Evolutionary conservation across 441 rosid genomes (phyloP).

Genomic region (Pelargonium australe): DNA sequence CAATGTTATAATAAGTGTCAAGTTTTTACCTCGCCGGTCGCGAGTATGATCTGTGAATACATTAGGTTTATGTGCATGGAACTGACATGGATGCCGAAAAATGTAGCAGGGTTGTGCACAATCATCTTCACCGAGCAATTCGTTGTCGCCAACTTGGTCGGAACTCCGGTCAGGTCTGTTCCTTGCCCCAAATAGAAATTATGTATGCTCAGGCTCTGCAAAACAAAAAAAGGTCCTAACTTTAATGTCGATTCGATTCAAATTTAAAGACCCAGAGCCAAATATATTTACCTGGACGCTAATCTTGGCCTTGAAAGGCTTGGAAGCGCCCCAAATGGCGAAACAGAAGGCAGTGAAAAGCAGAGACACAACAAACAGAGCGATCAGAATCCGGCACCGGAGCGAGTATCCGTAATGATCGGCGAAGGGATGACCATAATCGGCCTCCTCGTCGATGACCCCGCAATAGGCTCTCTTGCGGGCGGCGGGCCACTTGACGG

Average conservation of each 20-base stretch:
- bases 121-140: slow-evolving; percentile 38
- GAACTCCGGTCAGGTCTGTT: slow-evolving; percentile 46
- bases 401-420: slow-evolving; percentile 11
- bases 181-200: slow-evolving; percentile 47
- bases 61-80: slow-evolving; percentile 33
- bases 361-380: slow-evolving; percentile 22
- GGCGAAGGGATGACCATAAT: slow-evolving; percentile 20
- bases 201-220: slow-evolving; percentile 40
- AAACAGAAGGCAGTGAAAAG: slow-evolving; percentile 37
- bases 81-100: slow-evolving; percentile 52
- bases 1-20: too few species aligned
- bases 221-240: neutral
- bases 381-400: slow-evolving; percentile 41
- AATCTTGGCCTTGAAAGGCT: slow-evolving; percentile 33
- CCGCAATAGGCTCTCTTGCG: slow-evolving; percentile 38
- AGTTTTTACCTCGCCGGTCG: slow-evolving; percentile 27
- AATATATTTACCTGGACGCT: slow-evolving; percentile 32
- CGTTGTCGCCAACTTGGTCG: slow-evolving; percentile 43
- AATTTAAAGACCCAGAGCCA: too few species aligned
- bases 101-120: slow-evolving; percentile 47
- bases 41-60: slow-evolving; percentile 40
- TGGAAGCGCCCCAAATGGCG: slow-evolving; percentile 44
- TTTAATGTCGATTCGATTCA: too few species aligned
- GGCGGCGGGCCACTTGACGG: slow-evolving; percentile 24
- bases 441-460: slow-evolving; percentile 39